These are phyloP conservation scores for Pyricularia sp. DNA, from an alignment of 2,329 filamentous ascomycete genomes.

Conservation along the genomic window DNA sequence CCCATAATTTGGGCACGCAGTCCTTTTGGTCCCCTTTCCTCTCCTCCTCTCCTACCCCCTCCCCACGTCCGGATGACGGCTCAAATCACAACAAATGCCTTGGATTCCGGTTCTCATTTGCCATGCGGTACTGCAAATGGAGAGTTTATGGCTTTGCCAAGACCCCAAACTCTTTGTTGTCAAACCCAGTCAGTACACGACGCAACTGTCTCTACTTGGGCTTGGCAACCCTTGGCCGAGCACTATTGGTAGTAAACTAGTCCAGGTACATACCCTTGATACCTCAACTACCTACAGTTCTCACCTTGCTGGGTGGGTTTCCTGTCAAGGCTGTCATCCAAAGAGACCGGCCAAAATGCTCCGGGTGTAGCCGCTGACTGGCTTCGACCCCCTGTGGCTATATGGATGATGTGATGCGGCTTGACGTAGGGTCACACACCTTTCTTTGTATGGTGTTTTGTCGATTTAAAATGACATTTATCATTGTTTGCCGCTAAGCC, in stretches of 20 bases:
- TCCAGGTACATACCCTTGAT: too few species aligned
- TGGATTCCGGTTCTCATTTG: not conserved
- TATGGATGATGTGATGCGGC: not conserved
- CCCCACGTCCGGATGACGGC: not conserved
- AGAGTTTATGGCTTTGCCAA: not conserved
- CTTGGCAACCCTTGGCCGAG: not conserved
- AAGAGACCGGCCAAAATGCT: not conserved
- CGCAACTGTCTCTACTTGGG: not conserved
- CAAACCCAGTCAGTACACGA: too few species aligned
- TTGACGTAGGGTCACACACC: not conserved
- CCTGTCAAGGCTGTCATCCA: not conserved
- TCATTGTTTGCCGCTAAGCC: too few species aligned
- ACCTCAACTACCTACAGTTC: too few species aligned
- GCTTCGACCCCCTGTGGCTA: not conserved
- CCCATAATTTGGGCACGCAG: not conserved
- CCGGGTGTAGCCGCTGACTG: not conserved
- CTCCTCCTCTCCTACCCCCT: too few species aligned
- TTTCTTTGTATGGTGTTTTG: not conserved
- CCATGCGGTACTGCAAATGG: not conserved
- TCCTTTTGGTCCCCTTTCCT: not conserved
- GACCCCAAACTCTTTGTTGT: not conserved
- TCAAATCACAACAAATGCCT: not conserved
- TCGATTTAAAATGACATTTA: too few species aligned
- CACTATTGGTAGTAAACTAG: not conserved
- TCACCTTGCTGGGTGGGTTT: not conserved